phyloP scores from a whole-genome alignment of 177 flowering plant species.

The Telopea speciosissima region DNA sequence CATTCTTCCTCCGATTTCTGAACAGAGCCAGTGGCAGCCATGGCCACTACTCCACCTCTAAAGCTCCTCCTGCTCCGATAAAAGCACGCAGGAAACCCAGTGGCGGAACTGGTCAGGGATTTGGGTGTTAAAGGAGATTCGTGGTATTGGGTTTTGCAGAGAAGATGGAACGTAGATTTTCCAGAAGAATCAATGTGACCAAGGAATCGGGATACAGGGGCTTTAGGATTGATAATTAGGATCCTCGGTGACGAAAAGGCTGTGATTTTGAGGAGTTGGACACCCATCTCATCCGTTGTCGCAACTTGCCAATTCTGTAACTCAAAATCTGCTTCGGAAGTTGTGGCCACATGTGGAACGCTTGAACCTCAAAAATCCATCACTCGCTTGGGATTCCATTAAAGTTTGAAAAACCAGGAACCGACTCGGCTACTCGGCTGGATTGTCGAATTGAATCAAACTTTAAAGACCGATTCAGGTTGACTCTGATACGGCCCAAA shows the following conservation, averaged over 20 bases:
- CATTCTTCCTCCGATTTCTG: slow-evolving; percentile 93
- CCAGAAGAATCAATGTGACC: slow-evolving; percentile 13
- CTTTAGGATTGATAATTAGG: background rate
- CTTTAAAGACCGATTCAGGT: no score
- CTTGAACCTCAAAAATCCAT: no score
- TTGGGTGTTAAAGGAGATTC: slow-evolving; percentile 7
- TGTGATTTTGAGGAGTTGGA: background rate
- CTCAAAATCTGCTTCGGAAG: background rate
- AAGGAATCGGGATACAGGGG: slow-evolving; percentile 7
- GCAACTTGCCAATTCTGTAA: no score
- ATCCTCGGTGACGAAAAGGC: background rate
- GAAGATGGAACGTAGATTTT: background rate
- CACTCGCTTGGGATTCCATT: no score
- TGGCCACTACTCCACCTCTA: slow-evolving; percentile 24
- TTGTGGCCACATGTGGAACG: no score
- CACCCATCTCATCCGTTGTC: background rate
- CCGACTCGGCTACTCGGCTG: no score
- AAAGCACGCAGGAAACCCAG: slow-evolving; percentile 13
- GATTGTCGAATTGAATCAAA: no score
- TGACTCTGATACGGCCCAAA: no score
- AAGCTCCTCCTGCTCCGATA: slow-evolving; percentile 10
- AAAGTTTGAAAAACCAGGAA: no score
- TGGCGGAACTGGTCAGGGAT: slow-evolving; percentile 1
- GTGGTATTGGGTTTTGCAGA: background rate
- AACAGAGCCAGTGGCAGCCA: slow-evolving; percentile 51